Evolutionary conservation across 108 stramenopile species (phyloP), one percentile per base, ranked within the genome.

Genomic region (Fistulifera pelliculosa): DNA sequence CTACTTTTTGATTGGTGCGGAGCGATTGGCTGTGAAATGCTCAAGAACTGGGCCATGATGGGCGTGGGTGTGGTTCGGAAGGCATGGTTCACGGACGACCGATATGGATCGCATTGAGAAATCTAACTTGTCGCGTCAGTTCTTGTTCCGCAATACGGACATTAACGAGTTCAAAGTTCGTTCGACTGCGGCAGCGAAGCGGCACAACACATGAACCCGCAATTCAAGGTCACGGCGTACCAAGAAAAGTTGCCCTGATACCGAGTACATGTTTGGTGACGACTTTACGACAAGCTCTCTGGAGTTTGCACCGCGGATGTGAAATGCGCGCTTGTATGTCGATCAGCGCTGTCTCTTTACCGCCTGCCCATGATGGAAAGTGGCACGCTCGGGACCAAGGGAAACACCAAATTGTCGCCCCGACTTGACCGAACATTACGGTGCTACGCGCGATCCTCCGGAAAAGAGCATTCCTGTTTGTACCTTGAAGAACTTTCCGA

Each of bases 41-140:
- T 99, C 55, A 99, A 99, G 79, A 98, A 97, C 72, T 98, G 96
- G 96, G 97, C 97, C 13, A 60, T 99, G 52, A 97, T 98, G 96
- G 74, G 99, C 21, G 95, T 99, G 15, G 97, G 19, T 91, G 86
- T 59, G 81, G 79, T 7, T 68, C 74, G 16, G 74, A 79, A 16
- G 82, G 96, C 28, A 67, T 81, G 52, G 77, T 98, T 17, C 70
- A 85, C 56, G 86, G n/a, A n/a, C 98, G 28, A 99, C 99, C 10
- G 99, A 99, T 60, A 98, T 99, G 99, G 99, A 99, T 68, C 83
- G 89, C 26, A 99, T 98, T 62, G 99, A 99, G 72, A 94, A 94
- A 60, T 83, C 79, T 41, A 99, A 99, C 71, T 70, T 99, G 44
- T 83, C 76, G 19, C 84, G 97, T 28, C 99, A 99, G 68, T 98